Evolutionary conservation across 306 rosid species (phyloP).

Genomic region (Cucurbita argyrosperma): DNA sequence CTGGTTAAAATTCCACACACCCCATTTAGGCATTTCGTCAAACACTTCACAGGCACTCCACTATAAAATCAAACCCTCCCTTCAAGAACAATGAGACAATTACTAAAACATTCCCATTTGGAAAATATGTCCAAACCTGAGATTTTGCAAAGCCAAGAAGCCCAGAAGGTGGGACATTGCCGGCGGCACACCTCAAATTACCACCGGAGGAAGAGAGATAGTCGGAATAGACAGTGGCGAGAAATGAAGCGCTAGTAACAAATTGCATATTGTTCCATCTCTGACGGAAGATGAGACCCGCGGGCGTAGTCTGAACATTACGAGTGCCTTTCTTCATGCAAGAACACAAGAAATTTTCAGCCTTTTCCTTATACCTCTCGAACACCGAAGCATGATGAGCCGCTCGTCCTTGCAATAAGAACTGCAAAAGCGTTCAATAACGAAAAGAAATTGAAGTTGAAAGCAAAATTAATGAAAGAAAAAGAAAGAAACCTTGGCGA

Average conservation of each 20-base stretch:
- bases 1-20: not conserved
- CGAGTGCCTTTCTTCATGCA: conserved; percentile 56
- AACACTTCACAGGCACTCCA: not conserved
- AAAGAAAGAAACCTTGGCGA: conserved; percentile 43
- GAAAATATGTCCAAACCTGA: conserved; percentile 28
- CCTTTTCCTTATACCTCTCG: conserved; percentile 52
- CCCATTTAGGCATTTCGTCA: not conserved
- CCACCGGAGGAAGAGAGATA: conserved; percentile 56
- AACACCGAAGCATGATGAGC: conserved; percentile 47
- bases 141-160: conserved; percentile 69
- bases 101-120: not conserved
- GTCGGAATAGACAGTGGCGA: conserved; percentile 87
- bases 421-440: conserved; percentile 24
- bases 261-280: conserved; percentile 99
- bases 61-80: not conserved
- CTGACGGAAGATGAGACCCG: conserved; percentile 84
- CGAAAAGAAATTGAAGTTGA: not conserved
- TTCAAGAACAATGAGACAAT: conserved; percentile 30
- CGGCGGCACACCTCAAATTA: conserved; percentile 48
- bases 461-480: not conserved
- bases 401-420: conserved; percentile 81
- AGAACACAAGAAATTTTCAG: conserved; percentile 81
- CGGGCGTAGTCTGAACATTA: conserved; percentile 83
- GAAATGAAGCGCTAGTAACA: conserved; percentile 78
- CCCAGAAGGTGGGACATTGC: conserved; percentile 48